phyloP scores from a whole-genome alignment of 2,329 filamentous ascomycete genomes.

The Aureobasidium sp. region DNA sequence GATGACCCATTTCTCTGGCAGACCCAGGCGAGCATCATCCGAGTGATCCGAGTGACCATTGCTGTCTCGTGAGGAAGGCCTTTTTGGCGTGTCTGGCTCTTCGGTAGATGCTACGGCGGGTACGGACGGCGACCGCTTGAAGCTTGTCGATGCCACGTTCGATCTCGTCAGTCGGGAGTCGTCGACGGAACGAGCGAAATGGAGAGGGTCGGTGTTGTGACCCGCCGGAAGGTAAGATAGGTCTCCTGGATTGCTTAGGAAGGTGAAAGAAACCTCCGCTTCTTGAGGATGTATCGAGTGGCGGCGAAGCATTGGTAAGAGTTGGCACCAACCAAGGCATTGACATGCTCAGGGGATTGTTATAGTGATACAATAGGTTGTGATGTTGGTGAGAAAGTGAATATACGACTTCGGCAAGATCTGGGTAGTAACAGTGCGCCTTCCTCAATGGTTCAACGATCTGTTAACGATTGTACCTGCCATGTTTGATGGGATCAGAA shows the following conservation, averaged over 20 bases:
- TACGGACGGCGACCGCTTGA: neutral
- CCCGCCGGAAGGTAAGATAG: neutral
- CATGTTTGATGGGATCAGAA: neutral
- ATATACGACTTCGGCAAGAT: neutral
- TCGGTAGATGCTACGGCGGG: neutral
- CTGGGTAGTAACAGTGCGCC: neutral
- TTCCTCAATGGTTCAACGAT: neutral
- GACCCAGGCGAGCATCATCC: neutral
- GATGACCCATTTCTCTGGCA: neutral
- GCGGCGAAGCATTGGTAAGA: neutral
- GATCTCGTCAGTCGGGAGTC: neutral
- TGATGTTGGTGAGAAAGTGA: neutral
- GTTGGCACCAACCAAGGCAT: neutral
- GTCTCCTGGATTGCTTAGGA: slow-evolving; percentile 5
- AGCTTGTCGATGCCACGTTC: neutral
- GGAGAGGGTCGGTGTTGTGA: neutral
- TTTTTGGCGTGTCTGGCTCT: neutral
- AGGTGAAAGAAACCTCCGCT: neutral
- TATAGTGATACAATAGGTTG: neutral
- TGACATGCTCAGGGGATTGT: neutral
- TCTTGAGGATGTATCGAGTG: slow-evolving; percentile 5
- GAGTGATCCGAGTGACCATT: neutral
- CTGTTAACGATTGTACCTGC: neutral
- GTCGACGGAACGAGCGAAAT: neutral
- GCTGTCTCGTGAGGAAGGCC: neutral